phyloP scores from a whole-genome alignment of 179 eudicot species.

The Patellifolia procumbens region DNA sequence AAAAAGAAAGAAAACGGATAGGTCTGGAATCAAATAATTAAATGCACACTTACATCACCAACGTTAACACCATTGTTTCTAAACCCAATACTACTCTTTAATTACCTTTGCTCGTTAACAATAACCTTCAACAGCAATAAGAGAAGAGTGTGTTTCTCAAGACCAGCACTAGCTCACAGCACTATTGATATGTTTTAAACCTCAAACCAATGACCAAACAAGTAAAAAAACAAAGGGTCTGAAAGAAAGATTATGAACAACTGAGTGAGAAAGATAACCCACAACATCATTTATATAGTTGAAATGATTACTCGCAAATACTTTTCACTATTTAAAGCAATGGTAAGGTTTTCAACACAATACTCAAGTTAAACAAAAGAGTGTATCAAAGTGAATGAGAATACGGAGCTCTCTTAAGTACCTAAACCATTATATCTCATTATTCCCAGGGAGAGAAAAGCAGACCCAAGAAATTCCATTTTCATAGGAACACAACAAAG shows the following conservation, averaged over 20 bases:
- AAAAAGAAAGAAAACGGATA: too few relatives aligned
- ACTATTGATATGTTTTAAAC: neutral
- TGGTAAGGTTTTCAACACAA: constrained; percentile 8
- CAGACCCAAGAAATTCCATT: neutral
- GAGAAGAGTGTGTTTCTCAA: neutral
- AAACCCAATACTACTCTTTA: neutral
- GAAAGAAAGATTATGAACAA: neutral
- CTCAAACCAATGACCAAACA: neutral
- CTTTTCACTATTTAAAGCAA: neutral
- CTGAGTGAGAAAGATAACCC: neutral
- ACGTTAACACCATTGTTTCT: neutral
- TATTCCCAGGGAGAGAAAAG: neutral
- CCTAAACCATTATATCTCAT: neutral
- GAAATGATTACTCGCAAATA: neutral
- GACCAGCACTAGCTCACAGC: constrained; percentile 6
- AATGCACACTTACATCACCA: neutral
- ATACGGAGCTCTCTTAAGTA: neutral
- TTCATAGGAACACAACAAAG: neutral
- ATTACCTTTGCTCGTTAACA: neutral
- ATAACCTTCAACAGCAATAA: neutral
- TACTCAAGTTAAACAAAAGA: neutral
- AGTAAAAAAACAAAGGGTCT: neutral
- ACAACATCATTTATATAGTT: neutral
- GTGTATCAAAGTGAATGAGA: neutral
- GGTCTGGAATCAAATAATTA: neutral